Evolutionary conservation across 805 yeast species (phyloP).

Genomic region (Priceomyces medius): DNA sequence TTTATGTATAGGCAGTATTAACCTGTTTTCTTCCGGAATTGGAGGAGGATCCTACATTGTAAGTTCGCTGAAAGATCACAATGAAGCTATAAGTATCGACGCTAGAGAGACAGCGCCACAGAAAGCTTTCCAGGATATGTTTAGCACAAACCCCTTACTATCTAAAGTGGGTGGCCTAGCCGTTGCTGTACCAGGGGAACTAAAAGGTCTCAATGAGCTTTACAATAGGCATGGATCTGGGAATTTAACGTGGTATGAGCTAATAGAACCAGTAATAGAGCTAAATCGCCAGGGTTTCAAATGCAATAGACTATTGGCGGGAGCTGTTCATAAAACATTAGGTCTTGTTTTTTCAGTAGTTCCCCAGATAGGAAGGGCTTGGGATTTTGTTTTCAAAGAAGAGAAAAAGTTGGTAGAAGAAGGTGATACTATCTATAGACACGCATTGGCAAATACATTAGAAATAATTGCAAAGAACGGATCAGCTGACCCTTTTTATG

Average conservation of each 20-base stretch:
- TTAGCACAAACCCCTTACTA: conserved; percentile 39
- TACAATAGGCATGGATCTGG: conserved; percentile 68
- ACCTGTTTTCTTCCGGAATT: conserved; percentile 82
- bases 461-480: conserved; percentile 74
- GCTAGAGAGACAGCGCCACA: conserved; percentile 88
- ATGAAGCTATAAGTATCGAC: conserved; percentile 63
- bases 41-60: conserved; percentile 89
- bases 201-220: conserved; percentile 74
- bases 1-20: conserved; percentile 80
- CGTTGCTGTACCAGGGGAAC: conserved; percentile 86
- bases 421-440: conserved; percentile 66
- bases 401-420: conserved; percentile 27
- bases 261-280: conserved; percentile 73
- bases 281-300: conserved; percentile 65
- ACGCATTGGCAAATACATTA: conserved; percentile 64
- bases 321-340: conserved; percentile 34
- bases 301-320: conserved; percentile 23
- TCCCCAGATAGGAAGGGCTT: conserved; percentile 38
- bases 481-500: conserved; percentile 74
- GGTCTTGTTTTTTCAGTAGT: conserved; percentile 23
- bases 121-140: conserved; percentile 65
- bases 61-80: conserved; percentile 24
- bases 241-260: conserved; percentile 63
- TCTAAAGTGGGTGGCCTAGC: conserved; percentile 85
- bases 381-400: conserved; percentile 55